Percentiles rank a stretch among this genome's conserved stretches.
Conservation (phyloP, 495 filamentous ascomycete species). For the Penicillium herquei region DNA sequence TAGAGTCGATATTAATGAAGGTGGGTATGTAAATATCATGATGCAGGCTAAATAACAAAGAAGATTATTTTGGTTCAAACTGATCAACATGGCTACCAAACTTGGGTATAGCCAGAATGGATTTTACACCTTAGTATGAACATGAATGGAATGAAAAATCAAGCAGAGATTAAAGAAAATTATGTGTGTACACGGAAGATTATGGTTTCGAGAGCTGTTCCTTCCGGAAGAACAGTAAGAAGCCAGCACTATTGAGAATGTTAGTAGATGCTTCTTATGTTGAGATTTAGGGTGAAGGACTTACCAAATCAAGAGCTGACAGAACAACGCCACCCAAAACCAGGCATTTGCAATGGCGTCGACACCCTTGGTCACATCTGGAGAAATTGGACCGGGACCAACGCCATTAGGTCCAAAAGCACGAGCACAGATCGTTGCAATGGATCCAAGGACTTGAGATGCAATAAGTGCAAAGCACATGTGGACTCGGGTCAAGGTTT, state of each 20-base stretch:
- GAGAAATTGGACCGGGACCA: slow-evolving; percentile 45
- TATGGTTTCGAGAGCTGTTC: slow-evolving; percentile 12
- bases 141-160: too few relatives aligned
- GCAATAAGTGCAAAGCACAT: slow-evolving; percentile 51
- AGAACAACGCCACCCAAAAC: slow-evolving; percentile 65
- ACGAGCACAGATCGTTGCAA: slow-evolving; percentile 48
- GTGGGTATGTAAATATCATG: background rate
- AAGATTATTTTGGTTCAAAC: too few relatives aligned
- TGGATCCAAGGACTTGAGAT: slow-evolving; percentile 50
- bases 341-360: slow-evolving; percentile 52
- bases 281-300: slow-evolving; percentile 1
- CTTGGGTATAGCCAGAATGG: too few relatives aligned
- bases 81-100: too few relatives aligned
- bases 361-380: slow-evolving; percentile 37
- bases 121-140: too few relatives aligned
- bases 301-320: slow-evolving; percentile 61
- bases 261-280: slow-evolving; percentile 1
- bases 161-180: background rate
- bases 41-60: background rate
- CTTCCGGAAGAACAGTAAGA: slow-evolving; percentile 59
- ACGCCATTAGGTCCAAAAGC: slow-evolving; percentile 45
- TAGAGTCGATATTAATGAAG: background rate
- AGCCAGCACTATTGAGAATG: slow-evolving; percentile 46
- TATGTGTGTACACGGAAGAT: background rate
- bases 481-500: slow-evolving; percentile 47